Evolutionary conservation across 306 rosid species (phyloP).

Genomic region (Myrica gale): DNA sequence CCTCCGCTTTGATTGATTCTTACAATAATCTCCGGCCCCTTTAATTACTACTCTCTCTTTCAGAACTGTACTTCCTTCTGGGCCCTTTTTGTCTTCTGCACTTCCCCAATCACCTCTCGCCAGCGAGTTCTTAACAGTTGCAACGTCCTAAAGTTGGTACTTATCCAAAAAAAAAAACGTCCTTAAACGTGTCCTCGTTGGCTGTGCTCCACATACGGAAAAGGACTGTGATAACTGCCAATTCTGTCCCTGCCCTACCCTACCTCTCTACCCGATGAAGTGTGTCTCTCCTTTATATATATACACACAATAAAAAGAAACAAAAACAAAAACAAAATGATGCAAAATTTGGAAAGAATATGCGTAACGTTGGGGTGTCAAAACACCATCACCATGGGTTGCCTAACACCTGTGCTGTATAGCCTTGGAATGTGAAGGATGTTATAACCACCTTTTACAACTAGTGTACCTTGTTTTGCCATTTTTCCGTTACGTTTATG

Average conservation of each 20-base stretch:
- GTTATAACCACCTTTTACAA: constrained; percentile 21
- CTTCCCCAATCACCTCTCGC: neutral
- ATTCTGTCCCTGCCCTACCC: too few species aligned
- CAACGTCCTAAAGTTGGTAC: neutral
- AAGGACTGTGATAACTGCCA: neutral
- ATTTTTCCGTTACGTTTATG: neutral
- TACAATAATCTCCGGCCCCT: neutral
- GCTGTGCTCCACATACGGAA: neutral
- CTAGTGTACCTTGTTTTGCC: constrained; percentile 6
- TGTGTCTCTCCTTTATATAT: neutral
- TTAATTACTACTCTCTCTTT: constrained; percentile 1
- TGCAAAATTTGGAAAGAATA: neutral
- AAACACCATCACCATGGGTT: neutral
- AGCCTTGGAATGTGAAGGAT: constrained; percentile 29
- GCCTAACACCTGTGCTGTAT: constrained; percentile 34
- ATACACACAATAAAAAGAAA: too few species aligned
- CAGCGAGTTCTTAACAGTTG: neutral
- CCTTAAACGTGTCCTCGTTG: too few species aligned
- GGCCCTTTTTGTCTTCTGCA: neutral
- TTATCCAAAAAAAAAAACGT: too few species aligned
- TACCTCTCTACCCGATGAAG: neutral
- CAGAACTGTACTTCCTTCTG: neutral
- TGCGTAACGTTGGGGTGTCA: constrained; percentile 13
- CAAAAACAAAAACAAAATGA: too few species aligned
- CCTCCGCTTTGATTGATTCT: neutral